A percentile compares a stretch with the other conserved stretches of the same genome.
These are phyloP conservation scores for Coniochaeta ligniaria DNA, from an alignment of 2,329 filamentous ascomycete genomes.

Conservation along the genomic window DNA sequence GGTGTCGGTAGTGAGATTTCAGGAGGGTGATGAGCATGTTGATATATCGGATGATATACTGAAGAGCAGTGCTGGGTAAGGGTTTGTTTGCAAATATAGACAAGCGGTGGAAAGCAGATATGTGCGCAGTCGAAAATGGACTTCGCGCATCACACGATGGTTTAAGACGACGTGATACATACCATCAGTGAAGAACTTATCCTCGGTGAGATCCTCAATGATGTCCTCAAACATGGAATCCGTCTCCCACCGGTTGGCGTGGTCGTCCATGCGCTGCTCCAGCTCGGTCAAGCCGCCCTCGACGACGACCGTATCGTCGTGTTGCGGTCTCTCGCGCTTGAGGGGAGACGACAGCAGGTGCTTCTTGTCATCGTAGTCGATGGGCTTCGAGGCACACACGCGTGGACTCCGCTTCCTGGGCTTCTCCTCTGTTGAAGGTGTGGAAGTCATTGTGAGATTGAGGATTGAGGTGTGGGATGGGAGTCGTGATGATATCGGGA, in stretches of 20 bases:
- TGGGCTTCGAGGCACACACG: constrained; percentile 20
- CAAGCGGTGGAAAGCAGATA: no score
- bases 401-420: constrained; percentile 8
- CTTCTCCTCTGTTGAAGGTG: background rate
- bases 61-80: background rate
- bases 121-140: no score
- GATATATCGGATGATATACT: background rate
- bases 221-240: constrained; percentile 58
- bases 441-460: background rate
- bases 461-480: background rate
- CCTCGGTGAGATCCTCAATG: constrained; percentile 50
- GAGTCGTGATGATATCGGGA: background rate
- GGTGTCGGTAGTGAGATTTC: background rate
- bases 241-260: constrained; percentile 52
- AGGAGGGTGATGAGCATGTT: background rate
- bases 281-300: constrained; percentile 28
- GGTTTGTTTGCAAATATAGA: no score
- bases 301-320: background rate
- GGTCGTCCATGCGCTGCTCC: constrained; percentile 44
- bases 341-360: constrained; percentile 22
- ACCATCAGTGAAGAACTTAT: constrained; percentile 38
- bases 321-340: constrained; percentile 21
- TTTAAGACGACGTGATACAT: constrained; percentile 13
- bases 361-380: constrained; percentile 22
- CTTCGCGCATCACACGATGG: no score